A percentile compares a stretch with the other conserved stretches of the same genome.
phyloP scores from a whole-genome alignment of 805 yeast species.

The Ogataea dorogensis region DNA sequence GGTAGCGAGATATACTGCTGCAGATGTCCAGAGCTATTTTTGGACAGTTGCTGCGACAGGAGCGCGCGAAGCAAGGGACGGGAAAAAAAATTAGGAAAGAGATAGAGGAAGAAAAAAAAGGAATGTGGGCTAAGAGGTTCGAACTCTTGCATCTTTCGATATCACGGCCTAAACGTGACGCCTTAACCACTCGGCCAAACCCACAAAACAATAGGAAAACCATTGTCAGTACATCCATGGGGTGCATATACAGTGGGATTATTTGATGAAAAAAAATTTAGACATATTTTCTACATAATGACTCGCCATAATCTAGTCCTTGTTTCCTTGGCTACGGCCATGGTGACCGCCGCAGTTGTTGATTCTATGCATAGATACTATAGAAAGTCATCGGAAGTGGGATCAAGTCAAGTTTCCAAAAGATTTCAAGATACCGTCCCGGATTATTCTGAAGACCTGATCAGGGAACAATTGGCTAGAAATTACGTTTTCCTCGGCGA shows the following conservation, averaged over 20 bases:
- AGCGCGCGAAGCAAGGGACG: background rate
- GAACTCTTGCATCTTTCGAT: slow-evolving; percentile 32
- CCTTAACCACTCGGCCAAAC: slow-evolving; percentile 34
- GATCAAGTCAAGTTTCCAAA: background rate
- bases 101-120: slow-evolving; percentile 13
- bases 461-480: slow-evolving; percentile 89
- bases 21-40: slow-evolving; percentile 9
- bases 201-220: slow-evolving; percentile 15
- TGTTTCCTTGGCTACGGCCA: slow-evolving; percentile 37
- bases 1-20: background rate
- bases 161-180: slow-evolving; percentile 33
- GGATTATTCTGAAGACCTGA: slow-evolving; percentile 61
- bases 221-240: too few species aligned
- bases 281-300: slow-evolving; percentile 4
- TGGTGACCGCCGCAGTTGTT: slow-evolving; percentile 35
- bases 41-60: slow-evolving; percentile 13
- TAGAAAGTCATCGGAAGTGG: slow-evolving; percentile 3
- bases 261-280: slow-evolving; percentile 1
- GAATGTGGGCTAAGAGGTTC: slow-evolving; percentile 31
- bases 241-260: too few species aligned
- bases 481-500: slow-evolving; percentile 90
- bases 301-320: slow-evolving; percentile 13
- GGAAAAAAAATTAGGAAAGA: slow-evolving; percentile 1
- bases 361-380: slow-evolving; percentile 38
- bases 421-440: slow-evolving; percentile 12